phyloP scores from a whole-genome alignment of 2,329 filamentous ascomycete species.

The Ilyonectria sp. region DNA sequence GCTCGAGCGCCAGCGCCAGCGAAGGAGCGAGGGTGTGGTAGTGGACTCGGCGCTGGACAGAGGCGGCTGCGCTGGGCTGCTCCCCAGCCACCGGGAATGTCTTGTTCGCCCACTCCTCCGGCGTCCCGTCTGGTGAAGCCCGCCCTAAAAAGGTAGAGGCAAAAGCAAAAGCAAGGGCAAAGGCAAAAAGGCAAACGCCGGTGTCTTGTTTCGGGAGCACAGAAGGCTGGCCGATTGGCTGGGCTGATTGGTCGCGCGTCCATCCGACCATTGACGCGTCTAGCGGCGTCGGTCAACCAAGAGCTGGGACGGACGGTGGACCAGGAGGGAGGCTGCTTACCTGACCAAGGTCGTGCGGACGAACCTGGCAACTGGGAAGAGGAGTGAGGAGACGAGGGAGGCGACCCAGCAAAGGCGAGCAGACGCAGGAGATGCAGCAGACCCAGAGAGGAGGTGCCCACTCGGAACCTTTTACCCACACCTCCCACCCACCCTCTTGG shows the following conservation, averaged over 20 bases:
- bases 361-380: not conserved
- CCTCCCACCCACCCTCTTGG: not conserved
- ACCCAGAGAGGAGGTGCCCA: not conserved
- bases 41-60: conserved; percentile 10
- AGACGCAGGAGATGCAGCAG: not conserved
- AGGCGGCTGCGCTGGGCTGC: not conserved
- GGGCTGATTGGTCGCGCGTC: conserved; percentile 17
- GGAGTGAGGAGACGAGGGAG: not conserved
- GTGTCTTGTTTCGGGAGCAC: conserved; percentile 15
- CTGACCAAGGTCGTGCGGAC: not conserved
- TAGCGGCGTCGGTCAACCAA: not conserved
- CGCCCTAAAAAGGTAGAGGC: conserved; percentile 3
- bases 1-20: not conserved
- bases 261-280: conserved; percentile 22
- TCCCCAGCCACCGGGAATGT: conserved; percentile 16
- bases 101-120: not conserved
- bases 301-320: not conserved
- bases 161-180: conserved; percentile 13
- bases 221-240: conserved; percentile 20
- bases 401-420: not conserved
- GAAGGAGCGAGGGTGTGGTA: conserved; percentile 8
- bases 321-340: conserved; percentile 6
- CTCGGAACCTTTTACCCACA: conserved; percentile 6
- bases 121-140: not conserved
- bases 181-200: conserved; percentile 6